phyloP scores from a whole-genome alignment of 768 basidiomycete genomes.

The Leccinum longicurvipes region DNA sequence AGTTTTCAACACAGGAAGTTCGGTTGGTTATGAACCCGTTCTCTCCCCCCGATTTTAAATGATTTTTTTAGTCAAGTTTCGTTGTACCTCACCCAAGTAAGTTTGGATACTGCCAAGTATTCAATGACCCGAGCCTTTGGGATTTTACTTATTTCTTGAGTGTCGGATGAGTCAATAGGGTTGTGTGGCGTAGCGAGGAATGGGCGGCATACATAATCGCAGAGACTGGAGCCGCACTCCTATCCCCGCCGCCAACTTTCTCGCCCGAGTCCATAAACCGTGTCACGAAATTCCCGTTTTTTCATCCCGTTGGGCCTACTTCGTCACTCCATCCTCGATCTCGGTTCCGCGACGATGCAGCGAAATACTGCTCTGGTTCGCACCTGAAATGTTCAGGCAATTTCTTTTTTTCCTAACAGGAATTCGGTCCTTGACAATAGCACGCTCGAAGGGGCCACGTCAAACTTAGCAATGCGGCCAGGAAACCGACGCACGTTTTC shows the following conservation, averaged over 20 bases:
- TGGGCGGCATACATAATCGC: background rate
- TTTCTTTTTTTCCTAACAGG: background rate
- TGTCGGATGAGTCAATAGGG: constrained; percentile 8
- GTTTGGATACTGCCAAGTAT: background rate
- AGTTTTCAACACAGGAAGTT: background rate
- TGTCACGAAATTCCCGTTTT: background rate
- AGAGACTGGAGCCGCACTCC: background rate
- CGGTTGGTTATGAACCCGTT: background rate
- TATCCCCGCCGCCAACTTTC: background rate
- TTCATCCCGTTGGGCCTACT: background rate
- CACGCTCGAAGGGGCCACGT: background rate
- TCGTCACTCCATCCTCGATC: background rate
- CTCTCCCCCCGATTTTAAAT: background rate
- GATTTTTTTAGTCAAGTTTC: constrained; percentile 1
- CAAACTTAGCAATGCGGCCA: background rate
- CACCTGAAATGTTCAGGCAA: background rate
- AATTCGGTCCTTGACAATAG: background rate
- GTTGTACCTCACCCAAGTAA: background rate
- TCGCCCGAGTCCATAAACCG: background rate
- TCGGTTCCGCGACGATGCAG: background rate
- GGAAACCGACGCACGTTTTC: background rate
- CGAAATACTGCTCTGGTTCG: background rate
- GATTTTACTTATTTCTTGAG: background rate
- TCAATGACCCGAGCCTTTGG: background rate
- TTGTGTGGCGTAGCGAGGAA: constrained; percentile 24